These are phyloP conservation scores for Anthostomella pinea DNA, from an alignment of 2,329 filamentous ascomycete genomes.

Conservation along the genomic window DNA sequence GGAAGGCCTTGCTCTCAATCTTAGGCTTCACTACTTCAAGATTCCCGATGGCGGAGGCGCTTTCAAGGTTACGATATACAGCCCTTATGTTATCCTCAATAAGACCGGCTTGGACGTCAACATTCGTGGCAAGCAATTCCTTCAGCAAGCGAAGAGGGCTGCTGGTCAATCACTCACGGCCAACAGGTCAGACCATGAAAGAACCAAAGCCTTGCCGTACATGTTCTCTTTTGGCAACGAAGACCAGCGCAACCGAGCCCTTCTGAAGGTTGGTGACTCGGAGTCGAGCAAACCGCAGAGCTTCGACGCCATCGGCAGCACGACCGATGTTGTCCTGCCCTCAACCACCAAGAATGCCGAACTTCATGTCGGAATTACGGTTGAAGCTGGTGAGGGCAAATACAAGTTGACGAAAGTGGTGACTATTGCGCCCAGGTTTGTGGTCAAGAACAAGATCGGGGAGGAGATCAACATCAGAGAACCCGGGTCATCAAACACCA, in stretches of 20 bases:
- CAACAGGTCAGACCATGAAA: conserved; percentile 47
- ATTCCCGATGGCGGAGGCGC: conserved; percentile 91
- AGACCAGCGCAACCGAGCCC: conserved; percentile 85
- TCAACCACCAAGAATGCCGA: conserved; percentile 70
- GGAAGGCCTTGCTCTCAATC: conserved; percentile 71
- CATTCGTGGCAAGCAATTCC: conserved; percentile 83
- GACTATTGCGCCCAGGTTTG: conserved; percentile 86
- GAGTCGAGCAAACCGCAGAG: conserved; percentile 97
- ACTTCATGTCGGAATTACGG: conserved; percentile 85
- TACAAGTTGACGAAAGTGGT: conserved; percentile 97
- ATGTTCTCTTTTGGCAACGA: conserved; percentile 94
- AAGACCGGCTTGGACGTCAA: conserved; percentile 88
- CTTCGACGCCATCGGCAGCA: conserved; percentile 96
- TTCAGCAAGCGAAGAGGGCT: conserved; percentile 76
- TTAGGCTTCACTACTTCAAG: conserved; percentile 86
- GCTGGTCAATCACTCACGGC: conserved; percentile 72
- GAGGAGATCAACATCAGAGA: conserved; percentile 90
- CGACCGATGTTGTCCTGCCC: conserved; percentile 80
- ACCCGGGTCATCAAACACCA: conserved; percentile 82
- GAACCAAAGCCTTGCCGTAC: conserved; percentile 77
- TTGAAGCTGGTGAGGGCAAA: conserved; percentile 90
- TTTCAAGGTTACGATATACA: conserved; percentile 93
- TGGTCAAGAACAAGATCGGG: conserved; percentile 87
- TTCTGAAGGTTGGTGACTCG: conserved; percentile 85
- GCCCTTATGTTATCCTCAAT: conserved; percentile 91